A percentile compares a stretch with the other conserved stretches of the same genome.
Evolutionary conservation across 306 rosid genomes (phyloP).

Genomic region (Biancaea sappan): DNA sequence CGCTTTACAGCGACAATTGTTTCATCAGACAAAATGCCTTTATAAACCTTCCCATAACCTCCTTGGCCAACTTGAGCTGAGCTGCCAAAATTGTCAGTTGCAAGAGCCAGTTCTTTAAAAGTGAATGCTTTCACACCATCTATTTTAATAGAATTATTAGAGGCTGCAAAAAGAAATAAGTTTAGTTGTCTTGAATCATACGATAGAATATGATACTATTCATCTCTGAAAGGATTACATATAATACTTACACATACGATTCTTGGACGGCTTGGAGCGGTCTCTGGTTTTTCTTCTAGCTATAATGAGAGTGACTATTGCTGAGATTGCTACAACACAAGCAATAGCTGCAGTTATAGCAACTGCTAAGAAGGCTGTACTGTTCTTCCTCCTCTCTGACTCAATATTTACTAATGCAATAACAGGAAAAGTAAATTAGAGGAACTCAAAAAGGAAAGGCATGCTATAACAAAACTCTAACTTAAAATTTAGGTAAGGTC

Average conservation of each 20-base stretch:
- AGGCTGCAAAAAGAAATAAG: slow-evolving; percentile 55
- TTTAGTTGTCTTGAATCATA: slow-evolving; percentile 26
- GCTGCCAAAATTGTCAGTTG: slow-evolving; percentile 65
- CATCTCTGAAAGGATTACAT: background rate
- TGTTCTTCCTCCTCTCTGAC: slow-evolving; percentile 32
- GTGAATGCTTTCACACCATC: slow-evolving; percentile 79
- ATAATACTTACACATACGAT: slow-evolving; percentile 54
- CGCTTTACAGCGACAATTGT: slow-evolving; percentile 78
- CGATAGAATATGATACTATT: background rate
- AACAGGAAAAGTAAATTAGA: slow-evolving; percentile 27
- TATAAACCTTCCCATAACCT: slow-evolving; percentile 96
- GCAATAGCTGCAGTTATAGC: slow-evolving; percentile 53
- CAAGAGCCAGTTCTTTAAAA: slow-evolving; percentile 68
- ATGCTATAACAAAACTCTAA: background rate
- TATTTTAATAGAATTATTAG: slow-evolving; percentile 57
- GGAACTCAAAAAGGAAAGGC: slow-evolving; percentile 13
- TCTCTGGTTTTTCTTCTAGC: slow-evolving; percentile 42
- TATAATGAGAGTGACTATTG: slow-evolving; percentile 47
- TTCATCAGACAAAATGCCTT: slow-evolving; percentile 66
- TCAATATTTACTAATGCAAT: slow-evolving; percentile 39
- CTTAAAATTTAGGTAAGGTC: slow-evolving; percentile 4
- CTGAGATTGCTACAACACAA: slow-evolving; percentile 45
- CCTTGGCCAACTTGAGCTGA: slow-evolving; percentile 79
- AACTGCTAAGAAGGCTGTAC: slow-evolving; percentile 45
- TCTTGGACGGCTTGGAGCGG: slow-evolving; percentile 48